Conservation (phyloP, 345 rosid species). For the Dipteronia sinensis region DNA sequence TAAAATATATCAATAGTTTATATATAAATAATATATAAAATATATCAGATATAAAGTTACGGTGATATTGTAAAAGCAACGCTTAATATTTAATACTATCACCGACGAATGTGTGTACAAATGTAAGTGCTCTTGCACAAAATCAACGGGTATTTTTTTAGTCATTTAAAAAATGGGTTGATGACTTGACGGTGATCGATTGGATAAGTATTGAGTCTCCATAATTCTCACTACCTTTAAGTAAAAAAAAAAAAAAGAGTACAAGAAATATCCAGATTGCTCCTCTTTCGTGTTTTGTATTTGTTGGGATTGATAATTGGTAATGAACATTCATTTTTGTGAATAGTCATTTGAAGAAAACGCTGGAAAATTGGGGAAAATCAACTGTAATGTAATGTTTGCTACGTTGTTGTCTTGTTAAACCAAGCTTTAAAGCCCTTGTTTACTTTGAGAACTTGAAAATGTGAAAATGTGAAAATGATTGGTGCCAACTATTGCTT, state of each 20-base stretch:
- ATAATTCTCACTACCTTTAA: not conserved
- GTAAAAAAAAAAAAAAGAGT: not conserved
- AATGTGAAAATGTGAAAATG: slow-evolving; percentile 4
- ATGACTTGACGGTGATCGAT: not conserved
- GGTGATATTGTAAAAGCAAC: no score
- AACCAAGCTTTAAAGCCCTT: not conserved
- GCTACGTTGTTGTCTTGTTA: slow-evolving; percentile 5
- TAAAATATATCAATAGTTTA: no score
- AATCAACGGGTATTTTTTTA: no score
- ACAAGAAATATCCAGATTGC: not conserved
- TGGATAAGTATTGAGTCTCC: not conserved
- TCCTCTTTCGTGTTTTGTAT: not conserved
- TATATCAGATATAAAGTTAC: no score
- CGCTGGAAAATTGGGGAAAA: not conserved
- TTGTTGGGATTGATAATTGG: slow-evolving; percentile 2
- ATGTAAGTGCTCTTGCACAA: no score
- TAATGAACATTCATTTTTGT: slow-evolving; percentile 1
- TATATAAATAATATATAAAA: no score
- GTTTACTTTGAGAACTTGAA: not conserved
- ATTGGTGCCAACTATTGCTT: no score
- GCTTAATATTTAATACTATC: no score
- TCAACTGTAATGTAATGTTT: slow-evolving; percentile 10
- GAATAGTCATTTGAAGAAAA: slow-evolving; percentile 18
- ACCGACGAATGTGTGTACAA: no score
- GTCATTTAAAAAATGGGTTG: not conserved